These are phyloP conservation scores for Porphyrellus cyaneotinctus DNA, from an alignment of 768 basidiomycete species.

Conservation along the genomic window DNA sequence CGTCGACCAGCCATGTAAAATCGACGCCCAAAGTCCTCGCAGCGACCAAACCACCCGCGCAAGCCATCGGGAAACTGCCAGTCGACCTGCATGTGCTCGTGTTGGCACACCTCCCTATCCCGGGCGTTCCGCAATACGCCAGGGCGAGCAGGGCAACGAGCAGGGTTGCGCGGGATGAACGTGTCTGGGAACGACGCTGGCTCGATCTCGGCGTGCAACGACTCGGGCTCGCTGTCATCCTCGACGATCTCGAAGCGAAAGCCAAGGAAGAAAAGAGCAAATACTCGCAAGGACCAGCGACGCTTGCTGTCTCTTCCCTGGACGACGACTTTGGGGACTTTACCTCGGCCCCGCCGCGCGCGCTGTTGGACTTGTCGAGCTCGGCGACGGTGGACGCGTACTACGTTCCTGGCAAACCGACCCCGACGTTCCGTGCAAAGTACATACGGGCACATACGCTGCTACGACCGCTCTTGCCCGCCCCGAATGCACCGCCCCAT, in stretches of 20 bases:
- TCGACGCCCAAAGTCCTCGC: constrained; percentile 9
- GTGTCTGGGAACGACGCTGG: constrained; percentile 77
- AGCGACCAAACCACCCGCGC: constrained; percentile 24
- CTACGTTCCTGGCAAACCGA: constrained; percentile 20
- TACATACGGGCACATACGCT: constrained; percentile 65
- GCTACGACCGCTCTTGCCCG: constrained; percentile 54
- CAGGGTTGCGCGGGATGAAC: constrained; percentile 62
- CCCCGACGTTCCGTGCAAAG: constrained; percentile 44
- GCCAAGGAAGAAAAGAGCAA: constrained; percentile 36
- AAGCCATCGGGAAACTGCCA: constrained; percentile 73
- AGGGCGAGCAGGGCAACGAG: constrained; percentile 61
- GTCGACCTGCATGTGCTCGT: constrained; percentile 72
- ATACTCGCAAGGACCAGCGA: constrained; percentile 49
- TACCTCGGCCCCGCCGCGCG: constrained; percentile 39
- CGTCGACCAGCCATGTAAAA: constrained; percentile 18
- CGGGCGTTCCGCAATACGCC: constrained; percentile 77
- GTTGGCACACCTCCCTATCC: constrained; percentile 68
- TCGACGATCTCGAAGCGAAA: constrained; percentile 55
- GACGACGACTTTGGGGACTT: constrained; percentile 89
- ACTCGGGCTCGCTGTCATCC: constrained; percentile 41
- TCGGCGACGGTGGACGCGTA: constrained; percentile 6
- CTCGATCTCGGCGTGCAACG: constrained; percentile 50
- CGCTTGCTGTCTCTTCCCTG: constrained; percentile 44
- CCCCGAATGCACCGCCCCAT: constrained; percentile 63
- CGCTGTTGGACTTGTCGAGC: constrained; percentile 21